Percentiles rank a stretch among this genome's conserved stretches.
phyloP scores from a whole-genome alignment of 306 rosid genomes.

The Sindora glabra region DNA sequence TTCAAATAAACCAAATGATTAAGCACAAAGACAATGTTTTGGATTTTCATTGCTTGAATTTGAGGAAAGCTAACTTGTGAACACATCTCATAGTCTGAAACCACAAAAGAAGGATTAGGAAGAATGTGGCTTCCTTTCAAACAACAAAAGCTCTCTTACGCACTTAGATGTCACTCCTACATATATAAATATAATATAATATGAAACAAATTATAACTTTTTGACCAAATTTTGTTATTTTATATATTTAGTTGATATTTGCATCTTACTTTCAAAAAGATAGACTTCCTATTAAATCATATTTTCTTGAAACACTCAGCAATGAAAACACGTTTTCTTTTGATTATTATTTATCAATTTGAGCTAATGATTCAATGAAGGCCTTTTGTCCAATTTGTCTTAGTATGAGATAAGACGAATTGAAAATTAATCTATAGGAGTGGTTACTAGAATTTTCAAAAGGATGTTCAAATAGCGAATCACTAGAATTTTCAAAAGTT shows the following conservation, averaged over 20 bases:
- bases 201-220: slow-evolving; percentile 33
- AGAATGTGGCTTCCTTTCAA: slow-evolving; percentile 25
- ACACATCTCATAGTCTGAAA: slow-evolving; percentile 13
- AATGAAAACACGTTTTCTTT: not conserved
- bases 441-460: no score
- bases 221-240: slow-evolving; percentile 28
- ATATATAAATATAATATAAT: no score
- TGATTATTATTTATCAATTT: not conserved
- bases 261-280: not conserved
- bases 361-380: no score
- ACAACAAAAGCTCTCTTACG: slow-evolving; percentile 15
- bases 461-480: no score
- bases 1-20: slow-evolving; percentile 34
- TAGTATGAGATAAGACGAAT: no score
- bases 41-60: slow-evolving; percentile 12
- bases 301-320: not conserved
- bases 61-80: slow-evolving; percentile 9
- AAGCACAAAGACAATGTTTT: slow-evolving; percentile 8
- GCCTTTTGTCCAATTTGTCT: no score
- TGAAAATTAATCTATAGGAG: no score
- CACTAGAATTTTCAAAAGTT: no score
- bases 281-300: not conserved
- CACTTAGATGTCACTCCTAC: no score
- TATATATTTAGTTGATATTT: slow-evolving; percentile 12
- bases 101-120: slow-evolving; percentile 4